phyloP scores from a whole-genome alignment of 148 eudicot genomes.

The Camellia sinensis region DNA sequence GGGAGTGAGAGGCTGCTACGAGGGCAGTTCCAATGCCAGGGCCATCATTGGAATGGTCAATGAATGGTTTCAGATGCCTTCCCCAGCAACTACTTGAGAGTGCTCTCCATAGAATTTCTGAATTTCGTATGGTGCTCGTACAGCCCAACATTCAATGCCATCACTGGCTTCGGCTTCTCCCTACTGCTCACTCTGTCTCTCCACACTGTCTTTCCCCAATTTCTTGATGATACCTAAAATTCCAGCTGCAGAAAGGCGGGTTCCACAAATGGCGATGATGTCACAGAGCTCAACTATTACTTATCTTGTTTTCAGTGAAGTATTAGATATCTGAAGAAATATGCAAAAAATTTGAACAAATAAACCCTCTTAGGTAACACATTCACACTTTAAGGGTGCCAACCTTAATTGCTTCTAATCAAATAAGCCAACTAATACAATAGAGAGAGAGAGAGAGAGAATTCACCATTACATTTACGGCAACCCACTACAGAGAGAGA shows the following conservation, averaged over 20 bases:
- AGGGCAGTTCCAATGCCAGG: constrained; percentile 96
- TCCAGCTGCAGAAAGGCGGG: constrained; percentile 92
- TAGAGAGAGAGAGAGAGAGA: no score
- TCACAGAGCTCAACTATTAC: constrained; percentile 65
- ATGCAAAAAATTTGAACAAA: not conserved
- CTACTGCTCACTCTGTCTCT: constrained; percentile 58
- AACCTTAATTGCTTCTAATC: not conserved
- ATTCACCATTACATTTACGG: no score
- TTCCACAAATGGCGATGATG: constrained; percentile 73
- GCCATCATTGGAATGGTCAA: constrained; percentile 84
- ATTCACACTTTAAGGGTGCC: not conserved
- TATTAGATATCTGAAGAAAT: constrained; percentile 48
- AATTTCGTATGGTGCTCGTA: constrained; percentile 79
- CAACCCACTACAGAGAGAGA: no score
- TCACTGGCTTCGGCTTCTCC: constrained; percentile 57
- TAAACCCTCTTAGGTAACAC: not conserved
- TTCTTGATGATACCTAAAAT: constrained; percentile 79
- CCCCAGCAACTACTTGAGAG: constrained; percentile 72
- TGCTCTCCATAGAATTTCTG: constrained; percentile 65
- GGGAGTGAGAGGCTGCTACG: constrained; percentile 91
- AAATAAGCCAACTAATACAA: not conserved
- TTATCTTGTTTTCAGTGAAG: constrained; percentile 76
- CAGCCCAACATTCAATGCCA: constrained; percentile 84
- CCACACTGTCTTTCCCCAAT: constrained; percentile 66
- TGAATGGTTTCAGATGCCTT: constrained; percentile 51